Evolutionary conservation across 1,139 yeast genomes (phyloP).

Genomic region (Debaryomyces udenii): DNA sequence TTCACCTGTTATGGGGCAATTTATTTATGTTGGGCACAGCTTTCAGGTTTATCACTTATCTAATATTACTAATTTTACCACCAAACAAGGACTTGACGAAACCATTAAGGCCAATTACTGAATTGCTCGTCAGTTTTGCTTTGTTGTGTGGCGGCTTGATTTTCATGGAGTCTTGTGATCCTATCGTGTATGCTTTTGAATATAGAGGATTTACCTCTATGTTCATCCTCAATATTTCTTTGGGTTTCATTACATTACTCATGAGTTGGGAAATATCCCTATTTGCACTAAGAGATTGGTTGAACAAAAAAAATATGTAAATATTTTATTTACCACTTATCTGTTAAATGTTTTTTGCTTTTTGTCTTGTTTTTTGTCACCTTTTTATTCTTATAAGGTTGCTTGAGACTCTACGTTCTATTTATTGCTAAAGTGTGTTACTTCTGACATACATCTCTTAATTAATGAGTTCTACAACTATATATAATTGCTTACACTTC

Average conservation of each 20-base stretch:
- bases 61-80: constrained; percentile 58
- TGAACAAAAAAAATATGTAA: constrained; percentile 23
- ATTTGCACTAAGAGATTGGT: constrained; percentile 63
- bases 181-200: constrained; percentile 78
- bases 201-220: constrained; percentile 84
- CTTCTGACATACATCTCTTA: no score
- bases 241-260: constrained; percentile 75
- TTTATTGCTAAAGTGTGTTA: no score
- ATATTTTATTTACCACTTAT: no score
- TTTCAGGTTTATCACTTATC: constrained; percentile 71
- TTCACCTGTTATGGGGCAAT: constrained; percentile 93
- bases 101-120: constrained; percentile 73
- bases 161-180: constrained; percentile 90
- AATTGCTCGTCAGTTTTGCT: constrained; percentile 74
- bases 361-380: neutral
- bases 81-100: constrained; percentile 41
- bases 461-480: no score
- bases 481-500: no score
- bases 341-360: constrained; percentile 1
- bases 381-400: no score
- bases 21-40: constrained; percentile 76
- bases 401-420: no score
- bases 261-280: constrained; percentile 90
- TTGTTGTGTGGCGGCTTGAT: constrained; percentile 86
- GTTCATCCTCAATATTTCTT: constrained; percentile 86